phyloP scores from a whole-genome alignment of 495 filamentous ascomycete genomes.

The Hypoxylon intermedium region DNA sequence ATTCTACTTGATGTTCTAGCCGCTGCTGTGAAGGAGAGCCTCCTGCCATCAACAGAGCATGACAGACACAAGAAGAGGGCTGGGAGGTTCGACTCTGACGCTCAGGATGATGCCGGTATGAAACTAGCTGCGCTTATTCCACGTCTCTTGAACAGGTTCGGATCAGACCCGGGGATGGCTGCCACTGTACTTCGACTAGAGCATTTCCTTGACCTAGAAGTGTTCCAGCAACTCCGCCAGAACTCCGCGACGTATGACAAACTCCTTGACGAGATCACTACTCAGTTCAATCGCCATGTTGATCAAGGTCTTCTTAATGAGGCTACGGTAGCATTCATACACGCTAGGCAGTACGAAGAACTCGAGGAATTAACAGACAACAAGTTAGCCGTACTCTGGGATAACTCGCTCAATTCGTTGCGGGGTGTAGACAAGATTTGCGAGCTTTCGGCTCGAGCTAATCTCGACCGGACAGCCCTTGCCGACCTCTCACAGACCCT shows the following conservation, averaged over 20 bases:
- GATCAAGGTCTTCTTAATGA: constrained; percentile 85
- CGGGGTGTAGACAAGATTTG: constrained; percentile 69
- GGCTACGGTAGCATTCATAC: constrained; percentile 79
- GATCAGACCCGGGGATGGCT: constrained; percentile 83
- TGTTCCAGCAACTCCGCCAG: constrained; percentile 88
- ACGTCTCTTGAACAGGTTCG: constrained; percentile 87
- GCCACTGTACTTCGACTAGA: constrained; percentile 86
- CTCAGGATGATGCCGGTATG: constrained; percentile 75
- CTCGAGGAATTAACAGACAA: constrained; percentile 81
- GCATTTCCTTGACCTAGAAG: constrained; percentile 82
- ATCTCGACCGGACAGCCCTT: constrained; percentile 66
- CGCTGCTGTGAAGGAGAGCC: constrained; percentile 71
- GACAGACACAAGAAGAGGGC: constrained; percentile 69
- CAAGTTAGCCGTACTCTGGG: constrained; percentile 84
- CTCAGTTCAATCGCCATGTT: constrained; percentile 89
- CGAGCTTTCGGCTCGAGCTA: constrained; percentile 68
- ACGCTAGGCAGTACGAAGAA: constrained; percentile 84
- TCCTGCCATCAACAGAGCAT: constrained; percentile 66
- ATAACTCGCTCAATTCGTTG: constrained; percentile 75
- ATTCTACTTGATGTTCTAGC: constrained; percentile 88
- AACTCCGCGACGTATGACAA: constrained; percentile 80
- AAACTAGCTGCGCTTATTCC: constrained; percentile 81
- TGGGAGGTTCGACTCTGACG: constrained; percentile 64
- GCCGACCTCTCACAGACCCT: constrained; percentile 78
- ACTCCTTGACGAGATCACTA: constrained; percentile 89